phyloP scores from a whole-genome alignment of 1,139 yeast genomes.

The Taiozyma onychis region DNA sequence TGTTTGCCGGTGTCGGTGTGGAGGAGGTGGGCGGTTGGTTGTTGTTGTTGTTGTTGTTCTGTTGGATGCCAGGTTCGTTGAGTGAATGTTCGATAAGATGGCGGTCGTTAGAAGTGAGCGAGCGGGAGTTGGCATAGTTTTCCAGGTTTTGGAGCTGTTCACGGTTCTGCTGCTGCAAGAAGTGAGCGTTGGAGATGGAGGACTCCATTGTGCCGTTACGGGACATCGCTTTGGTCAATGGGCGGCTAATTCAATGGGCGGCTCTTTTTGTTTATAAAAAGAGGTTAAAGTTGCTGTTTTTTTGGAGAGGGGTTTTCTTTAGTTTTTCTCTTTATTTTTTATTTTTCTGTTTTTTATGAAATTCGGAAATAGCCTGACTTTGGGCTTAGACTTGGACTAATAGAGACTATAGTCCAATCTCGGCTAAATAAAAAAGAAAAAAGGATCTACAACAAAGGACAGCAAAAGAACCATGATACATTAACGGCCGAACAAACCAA shows the following conservation, averaged over 20 bases:
- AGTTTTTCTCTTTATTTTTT: no score
- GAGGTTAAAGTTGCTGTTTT: no score
- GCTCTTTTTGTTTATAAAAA: no score
- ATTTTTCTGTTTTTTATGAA: no score
- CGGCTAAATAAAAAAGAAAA: background rate
- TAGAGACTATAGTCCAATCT: background rate
- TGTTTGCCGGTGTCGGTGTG: slow-evolving; percentile 15
- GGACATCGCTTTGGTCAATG: slow-evolving; percentile 18
- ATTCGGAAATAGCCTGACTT: no score
- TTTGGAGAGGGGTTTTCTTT: no score
- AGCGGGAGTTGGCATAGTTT: slow-evolving; percentile 18
- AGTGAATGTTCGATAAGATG: background rate
- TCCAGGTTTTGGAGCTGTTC: slow-evolving; percentile 30
- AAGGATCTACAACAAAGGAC: no score
- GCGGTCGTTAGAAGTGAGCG: background rate
- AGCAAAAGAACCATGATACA: background rate
- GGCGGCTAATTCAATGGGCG: no score
- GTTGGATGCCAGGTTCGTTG: background rate
- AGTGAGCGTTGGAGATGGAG: slow-evolving; percentile 28
- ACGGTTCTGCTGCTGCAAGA: slow-evolving; percentile 36
- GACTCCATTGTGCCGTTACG: slow-evolving; percentile 33
- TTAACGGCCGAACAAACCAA: slow-evolving; percentile 39
- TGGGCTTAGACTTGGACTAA: no score
- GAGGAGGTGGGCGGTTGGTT: slow-evolving; percentile 29
- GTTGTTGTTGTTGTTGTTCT: slow-evolving; percentile 10